Evolutionary conservation across 2,329 filamentous ascomycete species (phyloP).

Genomic region (Verticillium longisporum): DNA sequence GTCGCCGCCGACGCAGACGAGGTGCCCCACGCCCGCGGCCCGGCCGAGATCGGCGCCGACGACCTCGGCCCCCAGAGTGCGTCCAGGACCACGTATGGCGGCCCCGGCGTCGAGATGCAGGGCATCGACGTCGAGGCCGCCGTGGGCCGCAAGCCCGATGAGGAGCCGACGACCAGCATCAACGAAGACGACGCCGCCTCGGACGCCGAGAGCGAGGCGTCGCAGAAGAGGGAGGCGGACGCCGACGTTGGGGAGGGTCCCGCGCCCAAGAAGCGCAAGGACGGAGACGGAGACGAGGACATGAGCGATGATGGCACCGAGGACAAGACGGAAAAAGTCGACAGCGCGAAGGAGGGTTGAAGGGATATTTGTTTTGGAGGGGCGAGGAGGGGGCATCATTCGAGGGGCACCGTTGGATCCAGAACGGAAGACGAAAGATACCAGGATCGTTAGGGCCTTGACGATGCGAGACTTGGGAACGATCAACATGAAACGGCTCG

Average conservation of each 20-base stretch:
- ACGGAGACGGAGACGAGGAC: constrained; percentile 21
- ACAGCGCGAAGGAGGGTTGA: neutral
- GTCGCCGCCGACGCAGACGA: constrained; percentile 52
- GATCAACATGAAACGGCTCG: no score
- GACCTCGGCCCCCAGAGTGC: constrained; percentile 72
- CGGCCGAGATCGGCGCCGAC: constrained; percentile 74
- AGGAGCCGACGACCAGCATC: constrained; percentile 4
- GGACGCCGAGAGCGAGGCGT: constrained; percentile 22
- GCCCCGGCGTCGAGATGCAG: constrained; percentile 38
- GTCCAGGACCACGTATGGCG: constrained; percentile 28
- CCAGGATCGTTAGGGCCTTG: neutral
- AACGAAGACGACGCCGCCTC: constrained; percentile 18
- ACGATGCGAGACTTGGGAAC: no score
- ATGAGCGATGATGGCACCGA: constrained; percentile 7
- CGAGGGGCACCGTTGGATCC: neutral
- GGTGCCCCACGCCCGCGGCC: constrained; percentile 75
- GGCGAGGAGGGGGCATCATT: neutral
- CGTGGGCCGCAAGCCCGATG: constrained; percentile 44
- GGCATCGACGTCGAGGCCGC: constrained; percentile 56
- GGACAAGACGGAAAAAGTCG: constrained; percentile 9
- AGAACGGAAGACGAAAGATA: neutral
- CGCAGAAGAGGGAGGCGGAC: constrained; percentile 50
- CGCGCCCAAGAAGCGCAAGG: constrained; percentile 42
- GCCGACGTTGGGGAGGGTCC: constrained; percentile 32
- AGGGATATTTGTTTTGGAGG: neutral